Percentiles rank a stretch among this genome's conserved stretches.
These are phyloP conservation scores for Vitis hybrid DNA, from an alignment of 177 flowering plant genomes.

Conservation along the genomic window DNA sequence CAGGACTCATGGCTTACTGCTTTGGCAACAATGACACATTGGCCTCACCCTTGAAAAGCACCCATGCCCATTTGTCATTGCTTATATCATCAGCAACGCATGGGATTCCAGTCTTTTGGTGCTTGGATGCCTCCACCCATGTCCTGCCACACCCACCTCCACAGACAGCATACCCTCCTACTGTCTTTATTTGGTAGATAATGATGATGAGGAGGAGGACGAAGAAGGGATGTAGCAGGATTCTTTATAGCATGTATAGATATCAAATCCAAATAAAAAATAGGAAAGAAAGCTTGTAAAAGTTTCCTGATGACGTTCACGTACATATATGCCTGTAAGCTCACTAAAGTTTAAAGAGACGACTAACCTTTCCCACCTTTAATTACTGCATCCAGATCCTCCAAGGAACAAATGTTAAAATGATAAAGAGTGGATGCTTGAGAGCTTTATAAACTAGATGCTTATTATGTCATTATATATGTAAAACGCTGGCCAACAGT, in stretches of 20 bases:
- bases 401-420: constrained; percentile 71
- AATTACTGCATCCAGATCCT: constrained; percentile 54
- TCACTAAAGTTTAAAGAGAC: not conserved
- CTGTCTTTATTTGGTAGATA: constrained; percentile 41
- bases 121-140: constrained; percentile 84
- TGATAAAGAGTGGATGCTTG: too few species aligned
- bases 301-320: too few species aligned
- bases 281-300: too few species aligned
- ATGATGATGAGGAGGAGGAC: too few species aligned
- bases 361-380: constrained; percentile 74
- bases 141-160: constrained; percentile 97
- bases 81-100: constrained; percentile 65
- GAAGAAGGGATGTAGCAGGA: too few species aligned
- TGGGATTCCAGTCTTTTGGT: constrained; percentile 55
- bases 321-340: not conserved
- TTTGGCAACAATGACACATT: constrained; percentile 78
- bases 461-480: too few species aligned
- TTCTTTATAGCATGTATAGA: too few species aligned
- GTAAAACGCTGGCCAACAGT: too few species aligned
- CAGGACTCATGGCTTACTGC: constrained; percentile 77
- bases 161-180: constrained; percentile 86
- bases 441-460: too few species aligned
- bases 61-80: constrained; percentile 98
- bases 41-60: constrained; percentile 60
- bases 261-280: too few species aligned